A percentile compares a stretch with the other conserved stretches of the same genome.
Evolutionary conservation across 805 yeast species (phyloP).

Genomic region (Kodamaea laetipori): DNA sequence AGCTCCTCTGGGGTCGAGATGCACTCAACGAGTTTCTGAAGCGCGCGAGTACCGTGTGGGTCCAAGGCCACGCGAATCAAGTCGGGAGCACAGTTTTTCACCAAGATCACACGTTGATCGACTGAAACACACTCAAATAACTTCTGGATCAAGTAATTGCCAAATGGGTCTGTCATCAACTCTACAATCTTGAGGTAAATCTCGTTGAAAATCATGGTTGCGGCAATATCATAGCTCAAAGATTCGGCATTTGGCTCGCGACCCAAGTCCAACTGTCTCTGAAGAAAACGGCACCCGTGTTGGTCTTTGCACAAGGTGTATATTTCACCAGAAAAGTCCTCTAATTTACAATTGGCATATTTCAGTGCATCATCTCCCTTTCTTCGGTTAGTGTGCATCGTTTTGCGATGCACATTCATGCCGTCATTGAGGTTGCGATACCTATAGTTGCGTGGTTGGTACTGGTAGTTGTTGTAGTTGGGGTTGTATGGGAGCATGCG

Average conservation of each 20-base stretch:
- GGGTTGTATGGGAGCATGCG: conserved; percentile 4
- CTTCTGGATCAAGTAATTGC: conserved; percentile 94
- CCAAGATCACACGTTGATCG: conserved; percentile 69
- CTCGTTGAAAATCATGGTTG: conserved; percentile 78
- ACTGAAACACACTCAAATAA: conserved; percentile 72
- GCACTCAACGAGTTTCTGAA: conserved; percentile 89
- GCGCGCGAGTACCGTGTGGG: conserved; percentile 95
- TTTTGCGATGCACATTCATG: conserved; percentile 47
- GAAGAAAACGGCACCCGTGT: conserved; percentile 93
- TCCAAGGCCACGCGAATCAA: conserved; percentile 81
- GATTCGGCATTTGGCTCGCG: conserved; percentile 31
- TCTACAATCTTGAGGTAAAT: conserved; percentile 77
- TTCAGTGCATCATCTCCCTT: conserved; percentile 70
- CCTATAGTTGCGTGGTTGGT: conserved; percentile 5
- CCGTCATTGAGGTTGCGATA: conserved; percentile 13
- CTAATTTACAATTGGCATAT: conserved; percentile 65
- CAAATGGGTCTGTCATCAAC: conserved; percentile 94
- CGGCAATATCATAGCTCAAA: conserved; percentile 42
- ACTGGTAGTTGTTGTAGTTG: conserved; percentile 5
- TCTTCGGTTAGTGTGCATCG: conserved; percentile 34
- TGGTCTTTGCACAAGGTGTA: conserved; percentile 89
- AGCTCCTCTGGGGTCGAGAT: conserved; percentile 73
- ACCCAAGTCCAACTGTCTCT: conserved; percentile 74
- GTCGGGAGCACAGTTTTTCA: conserved; percentile 70
- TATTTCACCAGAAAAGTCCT: conserved; percentile 71